Evolutionary conservation across 169 alveolate species (phyloP).

Genomic region (Plasmodium reichenowi): DNA sequence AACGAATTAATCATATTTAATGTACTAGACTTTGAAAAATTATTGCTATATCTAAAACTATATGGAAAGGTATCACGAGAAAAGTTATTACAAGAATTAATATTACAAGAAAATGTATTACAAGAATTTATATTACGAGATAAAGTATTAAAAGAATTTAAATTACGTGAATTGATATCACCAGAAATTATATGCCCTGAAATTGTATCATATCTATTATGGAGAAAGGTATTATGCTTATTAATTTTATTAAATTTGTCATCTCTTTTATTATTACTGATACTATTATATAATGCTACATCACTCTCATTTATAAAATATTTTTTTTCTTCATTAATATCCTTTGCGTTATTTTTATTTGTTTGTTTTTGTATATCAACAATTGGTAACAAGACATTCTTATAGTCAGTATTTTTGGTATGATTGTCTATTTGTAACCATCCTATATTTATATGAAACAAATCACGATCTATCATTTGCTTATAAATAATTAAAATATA

Average conservation of each 20-base stretch:
- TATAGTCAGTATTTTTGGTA: constrained; percentile 65
- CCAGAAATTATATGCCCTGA: too few species aligned
- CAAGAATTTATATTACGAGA: too few species aligned
- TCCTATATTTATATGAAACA: constrained; percentile 66
- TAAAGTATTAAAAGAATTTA: too few species aligned
- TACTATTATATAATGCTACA: not conserved
- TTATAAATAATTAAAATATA: constrained; percentile 51
- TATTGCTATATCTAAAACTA: constrained; percentile 5
- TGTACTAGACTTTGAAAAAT: constrained; percentile 30
- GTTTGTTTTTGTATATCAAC: constrained; percentile 29
- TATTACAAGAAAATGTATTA: too few species aligned
- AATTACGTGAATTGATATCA: too few species aligned
- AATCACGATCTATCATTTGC: constrained; percentile 57
- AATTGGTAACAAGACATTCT: constrained; percentile 69
- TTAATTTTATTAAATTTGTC: constrained; percentile 2
- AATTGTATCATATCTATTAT: too few species aligned
- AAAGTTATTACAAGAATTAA: not conserved
- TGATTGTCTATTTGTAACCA: constrained; percentile 77
- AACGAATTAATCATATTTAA: constrained; percentile 15
- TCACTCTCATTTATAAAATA: not conserved
- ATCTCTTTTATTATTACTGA: not conserved
- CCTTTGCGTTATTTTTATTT: not conserved
- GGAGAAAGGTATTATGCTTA: not conserved
- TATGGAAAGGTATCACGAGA: constrained; percentile 22
- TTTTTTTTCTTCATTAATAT: not conserved